Evolutionary conservation across 2,329 filamentous ascomycete genomes (phyloP).

Genomic region (Colletotrichum plurivorum): DNA sequence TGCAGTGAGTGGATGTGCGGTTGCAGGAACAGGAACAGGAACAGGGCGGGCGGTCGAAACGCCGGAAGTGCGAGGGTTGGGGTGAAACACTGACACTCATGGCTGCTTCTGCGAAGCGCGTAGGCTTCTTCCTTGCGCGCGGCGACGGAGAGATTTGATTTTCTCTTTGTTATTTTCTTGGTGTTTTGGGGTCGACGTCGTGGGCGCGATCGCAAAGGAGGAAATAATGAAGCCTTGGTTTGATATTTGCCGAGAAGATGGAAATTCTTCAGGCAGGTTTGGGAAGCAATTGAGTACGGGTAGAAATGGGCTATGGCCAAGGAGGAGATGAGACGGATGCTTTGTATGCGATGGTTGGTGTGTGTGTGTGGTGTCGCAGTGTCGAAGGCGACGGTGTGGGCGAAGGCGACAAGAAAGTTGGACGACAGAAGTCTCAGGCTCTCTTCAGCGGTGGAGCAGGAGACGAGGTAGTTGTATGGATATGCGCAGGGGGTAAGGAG

Average conservation of each 20-base stretch:
- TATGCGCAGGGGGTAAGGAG: constrained; percentile 15
- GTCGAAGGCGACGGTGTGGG: constrained; percentile 24
- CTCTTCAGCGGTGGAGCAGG: constrained; percentile 20
- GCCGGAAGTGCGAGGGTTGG: constrained; percentile 43
- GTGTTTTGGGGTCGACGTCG: neutral
- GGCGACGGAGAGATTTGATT: constrained; percentile 21
- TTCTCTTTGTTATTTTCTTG: neutral
- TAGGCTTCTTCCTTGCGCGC: constrained; percentile 42
- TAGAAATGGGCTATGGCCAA: constrained; percentile 30
- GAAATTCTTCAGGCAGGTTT: neutral
- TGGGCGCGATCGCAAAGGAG: constrained; percentile 17
- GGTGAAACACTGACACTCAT: constrained; percentile 66
- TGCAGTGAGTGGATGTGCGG: neutral
- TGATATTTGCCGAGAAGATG: constrained; percentile 5
- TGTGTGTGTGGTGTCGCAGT: constrained; percentile 1
- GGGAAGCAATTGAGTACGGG: constrained; percentile 40
- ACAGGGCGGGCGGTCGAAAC: constrained; percentile 39
- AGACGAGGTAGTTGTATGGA: neutral
- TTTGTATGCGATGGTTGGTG: neutral
- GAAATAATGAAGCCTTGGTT: constrained; percentile 15
- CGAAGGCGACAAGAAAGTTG: constrained; percentile 1
- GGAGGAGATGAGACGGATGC: constrained; percentile 28
- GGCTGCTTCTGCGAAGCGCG: constrained; percentile 46
- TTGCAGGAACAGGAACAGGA: constrained; percentile 19
- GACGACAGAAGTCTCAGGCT: constrained; percentile 33